Conservation (phyloP, 2,329 filamentous ascomycete species). For the Penicillium griseofulvum region DNA sequence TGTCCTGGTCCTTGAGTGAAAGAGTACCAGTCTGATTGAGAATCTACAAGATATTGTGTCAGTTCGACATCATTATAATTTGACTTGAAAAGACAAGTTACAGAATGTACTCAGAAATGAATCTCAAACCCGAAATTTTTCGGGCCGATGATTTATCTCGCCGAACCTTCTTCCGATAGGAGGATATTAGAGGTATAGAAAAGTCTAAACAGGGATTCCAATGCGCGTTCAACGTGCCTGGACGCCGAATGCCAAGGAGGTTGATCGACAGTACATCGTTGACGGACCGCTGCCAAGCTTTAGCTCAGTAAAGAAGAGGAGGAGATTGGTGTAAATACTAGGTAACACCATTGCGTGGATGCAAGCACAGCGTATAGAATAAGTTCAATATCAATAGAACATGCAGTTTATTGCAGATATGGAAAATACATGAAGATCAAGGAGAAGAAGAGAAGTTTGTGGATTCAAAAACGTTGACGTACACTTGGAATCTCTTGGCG, state of each 20-base stretch:
- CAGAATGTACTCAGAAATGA: too few relatives aligned
- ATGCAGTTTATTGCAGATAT: too few relatives aligned
- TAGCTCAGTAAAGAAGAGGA: constrained; percentile 14
- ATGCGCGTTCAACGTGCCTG: constrained; percentile 14
- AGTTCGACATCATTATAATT: too few relatives aligned
- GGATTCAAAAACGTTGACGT: not conserved
- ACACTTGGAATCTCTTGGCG: not conserved
- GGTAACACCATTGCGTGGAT: constrained; percentile 7
- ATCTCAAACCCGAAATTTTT: constrained; percentile 9
- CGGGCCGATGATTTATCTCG: constrained; percentile 10
- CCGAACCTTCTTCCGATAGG: constrained; percentile 2
- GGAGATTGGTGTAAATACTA: not conserved
- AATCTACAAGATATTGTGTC: not conserved
- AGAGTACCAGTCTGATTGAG: constrained; percentile 3
- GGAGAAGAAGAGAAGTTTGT: not conserved
- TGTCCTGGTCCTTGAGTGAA: not conserved
- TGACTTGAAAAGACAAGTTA: too few relatives aligned
- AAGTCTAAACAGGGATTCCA: constrained; percentile 1
- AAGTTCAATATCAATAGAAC: too few relatives aligned
- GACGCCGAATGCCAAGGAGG: constrained; percentile 23
- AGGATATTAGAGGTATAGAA: not conserved
- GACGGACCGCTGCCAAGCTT: constrained; percentile 35
- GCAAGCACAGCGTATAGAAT: not conserved
- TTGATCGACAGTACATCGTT: constrained; percentile 32
- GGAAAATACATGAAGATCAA: not conserved